Conservation (phyloP, 2,329 filamentous ascomycete species). For the Didymella segeticola region DNA sequence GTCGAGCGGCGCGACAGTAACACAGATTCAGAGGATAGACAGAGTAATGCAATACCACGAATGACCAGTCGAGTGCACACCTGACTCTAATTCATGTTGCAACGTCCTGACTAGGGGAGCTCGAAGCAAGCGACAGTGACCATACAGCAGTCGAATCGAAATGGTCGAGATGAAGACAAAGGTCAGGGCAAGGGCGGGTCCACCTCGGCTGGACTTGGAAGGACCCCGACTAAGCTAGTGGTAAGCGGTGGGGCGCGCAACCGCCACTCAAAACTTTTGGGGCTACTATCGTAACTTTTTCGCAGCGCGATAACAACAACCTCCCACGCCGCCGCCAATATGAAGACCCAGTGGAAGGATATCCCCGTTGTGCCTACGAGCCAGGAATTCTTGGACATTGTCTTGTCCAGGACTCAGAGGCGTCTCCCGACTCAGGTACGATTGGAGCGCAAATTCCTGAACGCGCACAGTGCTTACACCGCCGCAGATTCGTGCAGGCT, state of each 20-base stretch:
- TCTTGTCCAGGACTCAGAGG: conserved; percentile 83
- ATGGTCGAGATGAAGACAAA: not conserved
- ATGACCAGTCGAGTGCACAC: not conserved
- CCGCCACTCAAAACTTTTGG: conserved; percentile 9
- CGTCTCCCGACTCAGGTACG: conserved; percentile 94
- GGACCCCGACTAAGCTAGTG: conserved; percentile 6
- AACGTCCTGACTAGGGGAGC: no score
- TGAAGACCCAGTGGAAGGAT: conserved; percentile 58
- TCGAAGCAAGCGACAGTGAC: not conserved
- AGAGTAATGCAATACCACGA: conserved; percentile 8
- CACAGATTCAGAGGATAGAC: conserved; percentile 2
- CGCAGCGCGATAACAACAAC: conserved; percentile 25
- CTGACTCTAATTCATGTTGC: no score
- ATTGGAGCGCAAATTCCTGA: conserved; percentile 33
- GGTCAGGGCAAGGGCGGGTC: not conserved
- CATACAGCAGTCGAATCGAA: not conserved
- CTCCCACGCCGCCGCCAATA: conserved; percentile 32
- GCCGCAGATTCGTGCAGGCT: conserved; percentile 93
- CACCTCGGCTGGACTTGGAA: not conserved
- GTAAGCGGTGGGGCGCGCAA: conserved; percentile 10
- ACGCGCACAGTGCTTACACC: conserved; percentile 53
- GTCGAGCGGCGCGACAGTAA: not conserved
- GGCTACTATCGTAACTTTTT: conserved; percentile 22
- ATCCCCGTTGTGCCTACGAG: conserved; percentile 89
- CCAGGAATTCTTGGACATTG: conserved; percentile 97